A percentile compares a stretch with the other conserved stretches of the same genome.
These are phyloP conservation scores for Suhomyces sp. DNA, from an alignment of 805 yeast genomes.

Conservation along the genomic window DNA sequence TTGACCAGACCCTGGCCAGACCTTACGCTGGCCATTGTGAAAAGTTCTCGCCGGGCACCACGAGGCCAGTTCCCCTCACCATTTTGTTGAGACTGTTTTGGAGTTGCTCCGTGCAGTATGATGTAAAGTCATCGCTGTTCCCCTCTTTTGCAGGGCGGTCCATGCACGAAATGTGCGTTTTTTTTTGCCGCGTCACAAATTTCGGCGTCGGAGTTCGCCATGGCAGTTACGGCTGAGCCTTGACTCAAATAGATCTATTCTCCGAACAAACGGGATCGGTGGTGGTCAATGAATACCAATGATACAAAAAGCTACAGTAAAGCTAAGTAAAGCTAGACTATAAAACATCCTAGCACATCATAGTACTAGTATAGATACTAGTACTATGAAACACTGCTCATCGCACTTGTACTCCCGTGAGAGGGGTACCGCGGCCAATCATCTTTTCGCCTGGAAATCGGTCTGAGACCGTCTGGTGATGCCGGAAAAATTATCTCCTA, in stretches of 20 bases:
- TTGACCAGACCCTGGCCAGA: not conserved
- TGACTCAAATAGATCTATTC: not conserved
- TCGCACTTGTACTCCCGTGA: conserved; percentile 1
- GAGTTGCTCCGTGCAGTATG: not conserved
- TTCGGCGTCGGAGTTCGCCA: conserved; percentile 1
- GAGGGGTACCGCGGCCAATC: conserved; percentile 3
- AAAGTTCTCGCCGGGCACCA: not conserved
- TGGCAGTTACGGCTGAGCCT: not conserved
- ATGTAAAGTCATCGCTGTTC: not conserved
- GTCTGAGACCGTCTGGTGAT: not conserved
- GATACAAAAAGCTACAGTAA: too few relatives aligned
- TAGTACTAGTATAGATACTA: too few relatives aligned
- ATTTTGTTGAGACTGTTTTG: not conserved
- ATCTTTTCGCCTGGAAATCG: not conserved
- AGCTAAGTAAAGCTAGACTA: too few relatives aligned
- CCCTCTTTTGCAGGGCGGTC: conserved; percentile 1
- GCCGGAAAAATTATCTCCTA: not conserved
- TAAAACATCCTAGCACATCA: too few relatives aligned
- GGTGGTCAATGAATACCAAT: too few relatives aligned
- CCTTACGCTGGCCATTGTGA: not conserved
- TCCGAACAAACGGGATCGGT: not conserved
- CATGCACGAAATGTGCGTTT: not conserved
- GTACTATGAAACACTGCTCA: too few relatives aligned
- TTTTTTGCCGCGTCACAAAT: not conserved
- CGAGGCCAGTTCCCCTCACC: not conserved